Percentiles rank a stretch among this genome's conserved stretches.
These are phyloP conservation scores for Suillus americanus DNA, from an alignment of 768 basidiomycete species.

Conservation along the genomic window DNA sequence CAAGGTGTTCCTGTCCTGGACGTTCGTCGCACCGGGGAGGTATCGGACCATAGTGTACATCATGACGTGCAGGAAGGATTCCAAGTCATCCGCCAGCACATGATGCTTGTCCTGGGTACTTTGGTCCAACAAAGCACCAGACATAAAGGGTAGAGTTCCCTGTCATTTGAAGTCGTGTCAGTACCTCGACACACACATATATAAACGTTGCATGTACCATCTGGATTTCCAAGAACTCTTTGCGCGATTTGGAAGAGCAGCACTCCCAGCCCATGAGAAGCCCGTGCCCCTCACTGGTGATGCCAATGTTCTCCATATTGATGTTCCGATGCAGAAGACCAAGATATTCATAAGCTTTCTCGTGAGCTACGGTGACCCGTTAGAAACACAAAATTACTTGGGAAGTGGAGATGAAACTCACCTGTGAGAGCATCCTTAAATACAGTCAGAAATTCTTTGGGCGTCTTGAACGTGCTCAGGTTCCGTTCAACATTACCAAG, in stretches of 20 bases:
- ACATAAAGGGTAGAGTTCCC: conserved; percentile 19
- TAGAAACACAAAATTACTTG: neutral
- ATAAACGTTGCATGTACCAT: neutral
- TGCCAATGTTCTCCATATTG: conserved; percentile 22
- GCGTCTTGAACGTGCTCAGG: neutral
- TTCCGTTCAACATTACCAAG: neutral
- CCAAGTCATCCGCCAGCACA: conserved; percentile 6
- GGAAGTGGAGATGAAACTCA: neutral
- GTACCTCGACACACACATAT: neutral
- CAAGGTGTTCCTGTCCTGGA: neutral
- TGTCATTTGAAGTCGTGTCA: neutral
- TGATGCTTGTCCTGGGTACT: conserved; percentile 1
- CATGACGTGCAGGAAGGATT: conserved; percentile 11
- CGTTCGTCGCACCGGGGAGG: conserved; percentile 9
- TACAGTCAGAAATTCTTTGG: neutral
- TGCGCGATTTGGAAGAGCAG: neutral
- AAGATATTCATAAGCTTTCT: conserved; percentile 13
- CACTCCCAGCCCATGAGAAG: conserved; percentile 28
- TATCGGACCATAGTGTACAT: conserved; percentile 16
- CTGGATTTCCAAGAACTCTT: neutral
- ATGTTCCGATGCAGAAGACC: conserved; percentile 26
- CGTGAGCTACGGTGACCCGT: conserved; percentile 14
- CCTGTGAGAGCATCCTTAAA: neutral
- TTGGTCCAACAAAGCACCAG: conserved; percentile 14
- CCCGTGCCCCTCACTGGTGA: conserved; percentile 11